Percentiles rank a stretch among this genome's conserved stretches.
Conservation (phyloP, 768 basidiomycete species). For the Pleurotus ostreatus region DNA sequence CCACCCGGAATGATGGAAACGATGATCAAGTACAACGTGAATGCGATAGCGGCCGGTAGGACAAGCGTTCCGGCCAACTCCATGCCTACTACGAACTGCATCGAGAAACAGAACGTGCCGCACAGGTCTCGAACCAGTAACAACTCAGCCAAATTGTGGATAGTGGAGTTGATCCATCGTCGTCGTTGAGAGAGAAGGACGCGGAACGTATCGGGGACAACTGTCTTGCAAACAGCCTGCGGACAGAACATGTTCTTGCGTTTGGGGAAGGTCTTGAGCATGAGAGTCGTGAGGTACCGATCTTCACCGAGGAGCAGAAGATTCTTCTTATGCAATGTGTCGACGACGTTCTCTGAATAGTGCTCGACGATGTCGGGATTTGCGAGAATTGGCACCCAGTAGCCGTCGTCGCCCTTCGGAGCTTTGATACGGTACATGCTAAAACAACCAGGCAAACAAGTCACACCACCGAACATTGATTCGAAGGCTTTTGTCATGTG, state of each 20-base stretch:
- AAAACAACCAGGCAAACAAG: conserved; percentile 99
- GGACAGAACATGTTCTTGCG: conserved; percentile 99
- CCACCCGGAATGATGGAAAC: conserved; percentile 80
- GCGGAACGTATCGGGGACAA: conserved; percentile 95
- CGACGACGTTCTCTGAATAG: conserved; percentile 99
- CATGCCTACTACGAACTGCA: conserved; percentile 99
- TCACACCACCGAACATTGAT: conserved; percentile 99
- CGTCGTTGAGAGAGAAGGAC: conserved; percentile 93
- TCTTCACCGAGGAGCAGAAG: conserved; percentile 95
- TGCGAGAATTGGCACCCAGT: conserved; percentile 98
- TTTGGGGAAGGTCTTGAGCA: conserved; percentile 99
- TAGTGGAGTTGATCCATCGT: conserved; percentile 99
- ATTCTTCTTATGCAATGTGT: conserved; percentile 99
- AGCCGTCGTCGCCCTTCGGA: conserved; percentile 92
- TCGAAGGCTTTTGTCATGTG: conserved; percentile 99
- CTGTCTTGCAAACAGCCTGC: conserved; percentile 97
- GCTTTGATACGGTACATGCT: conserved; percentile 99
- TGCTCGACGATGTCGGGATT: conserved; percentile 99
- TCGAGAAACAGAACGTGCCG: conserved; percentile 99
- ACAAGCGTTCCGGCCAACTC: conserved; percentile 96
- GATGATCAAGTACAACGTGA: conserved; percentile 93
- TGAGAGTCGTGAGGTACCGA: conserved; percentile 95
- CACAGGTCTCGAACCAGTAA: conserved; percentile 96
- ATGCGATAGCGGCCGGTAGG: conserved; percentile 93
- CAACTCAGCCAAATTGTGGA: conserved; percentile 96